phyloP scores from a whole-genome alignment of 768 basidiomycete species.

The Trichaptum fuscoviolaceum region DNA sequence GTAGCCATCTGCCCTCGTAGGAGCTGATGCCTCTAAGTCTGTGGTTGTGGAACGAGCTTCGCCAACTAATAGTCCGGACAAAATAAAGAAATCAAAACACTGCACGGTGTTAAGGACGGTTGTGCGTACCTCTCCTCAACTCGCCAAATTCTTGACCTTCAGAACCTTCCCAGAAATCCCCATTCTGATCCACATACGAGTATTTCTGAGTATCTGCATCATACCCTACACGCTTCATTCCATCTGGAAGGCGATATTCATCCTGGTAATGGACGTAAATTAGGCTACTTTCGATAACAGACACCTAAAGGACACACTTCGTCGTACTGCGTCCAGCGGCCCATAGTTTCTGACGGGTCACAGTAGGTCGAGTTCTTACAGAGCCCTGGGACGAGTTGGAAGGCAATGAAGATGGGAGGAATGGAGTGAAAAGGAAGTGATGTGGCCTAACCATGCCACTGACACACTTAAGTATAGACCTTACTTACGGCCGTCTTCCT shows the following conservation, averaged over 20 bases:
- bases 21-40: neutral
- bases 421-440: neutral
- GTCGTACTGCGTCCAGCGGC: conserved; percentile 5
- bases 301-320: neutral
- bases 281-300: neutral
- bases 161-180: conserved; percentile 49
- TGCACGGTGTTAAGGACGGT: neutral
- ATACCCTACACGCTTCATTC: conserved; percentile 64
- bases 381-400: neutral
- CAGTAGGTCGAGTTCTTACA: neutral
- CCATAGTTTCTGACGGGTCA: neutral
- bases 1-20: conserved; percentile 11
- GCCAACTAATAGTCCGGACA: neutral
- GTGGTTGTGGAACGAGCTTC: neutral
- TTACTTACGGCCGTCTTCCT: neutral
- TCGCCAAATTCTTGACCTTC: conserved; percentile 61
- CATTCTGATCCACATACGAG: conserved; percentile 53
- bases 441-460: neutral
- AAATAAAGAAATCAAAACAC: neutral
- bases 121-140: conserved; percentile 33
- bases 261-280: conserved; percentile 32
- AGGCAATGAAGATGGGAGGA: neutral
- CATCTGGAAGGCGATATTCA: conserved; percentile 47
- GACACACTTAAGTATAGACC: no score
- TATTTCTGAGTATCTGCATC: conserved; percentile 67